Percentiles rank a stretch among this genome's conserved stretches.
phyloP scores from a whole-genome alignment of 108 stramenopile species.

The Hondaea fermentalgiana region DNA sequence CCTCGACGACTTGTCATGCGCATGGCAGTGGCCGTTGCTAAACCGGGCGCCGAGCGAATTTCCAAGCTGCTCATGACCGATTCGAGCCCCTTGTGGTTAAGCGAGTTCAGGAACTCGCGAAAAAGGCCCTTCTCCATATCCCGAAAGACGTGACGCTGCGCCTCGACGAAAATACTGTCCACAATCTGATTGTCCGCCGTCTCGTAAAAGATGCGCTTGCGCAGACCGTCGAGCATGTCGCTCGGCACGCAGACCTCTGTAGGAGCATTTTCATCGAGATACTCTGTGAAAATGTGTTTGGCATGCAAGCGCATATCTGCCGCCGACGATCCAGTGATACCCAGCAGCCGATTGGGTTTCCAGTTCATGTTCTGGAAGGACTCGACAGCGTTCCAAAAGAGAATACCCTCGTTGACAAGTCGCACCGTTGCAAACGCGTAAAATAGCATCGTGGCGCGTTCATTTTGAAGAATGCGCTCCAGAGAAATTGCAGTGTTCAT shows the following conservation, averaged over 20 bases:
- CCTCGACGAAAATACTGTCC: neutral
- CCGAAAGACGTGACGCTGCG: neutral
- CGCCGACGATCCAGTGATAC: neutral
- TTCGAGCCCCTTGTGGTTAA: neutral
- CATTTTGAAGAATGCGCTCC: neutral
- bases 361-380: neutral
- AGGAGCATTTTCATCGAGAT: neutral
- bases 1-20: neutral
- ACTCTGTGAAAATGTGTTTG: neutral
- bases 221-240: neutral
- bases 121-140: constrained; percentile 8
- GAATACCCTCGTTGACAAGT: neutral
- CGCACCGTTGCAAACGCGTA: neutral
- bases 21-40: neutral
- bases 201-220: neutral
- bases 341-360: neutral
- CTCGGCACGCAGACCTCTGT: neutral
- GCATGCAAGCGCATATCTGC: neutral
- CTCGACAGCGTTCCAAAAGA: neutral
- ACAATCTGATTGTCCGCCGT: neutral
- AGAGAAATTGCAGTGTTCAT: neutral
- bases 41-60: neutral
- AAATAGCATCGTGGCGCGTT: neutral
- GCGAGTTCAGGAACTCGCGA: neutral
- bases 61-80: neutral